Percentiles rank a stretch among this genome's conserved stretches.
phyloP scores from a whole-genome alignment of 2,329 filamentous ascomycete species.

The Elsinoe fawcettii region DNA sequence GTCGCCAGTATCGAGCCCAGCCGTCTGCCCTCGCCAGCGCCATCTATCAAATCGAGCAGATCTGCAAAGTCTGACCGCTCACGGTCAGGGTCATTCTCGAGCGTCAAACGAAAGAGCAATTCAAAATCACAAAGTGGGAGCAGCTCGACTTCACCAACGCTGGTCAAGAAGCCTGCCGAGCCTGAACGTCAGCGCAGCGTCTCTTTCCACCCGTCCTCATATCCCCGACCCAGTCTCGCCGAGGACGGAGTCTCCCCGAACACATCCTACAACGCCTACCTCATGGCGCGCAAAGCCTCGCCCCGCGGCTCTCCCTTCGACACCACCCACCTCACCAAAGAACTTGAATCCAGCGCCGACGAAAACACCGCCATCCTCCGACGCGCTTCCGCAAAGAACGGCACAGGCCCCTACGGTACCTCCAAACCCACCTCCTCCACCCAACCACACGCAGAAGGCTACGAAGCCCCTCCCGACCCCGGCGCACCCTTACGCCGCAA shows the following conservation, averaged over 20 bases:
- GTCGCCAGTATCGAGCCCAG: conserved; percentile 4
- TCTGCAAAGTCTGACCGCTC: background rate
- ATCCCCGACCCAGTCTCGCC: background rate
- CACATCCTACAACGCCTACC: conserved; percentile 18
- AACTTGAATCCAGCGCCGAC: conserved; percentile 32
- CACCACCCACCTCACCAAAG: conserved; percentile 18
- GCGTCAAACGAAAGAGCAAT: conserved; percentile 11
- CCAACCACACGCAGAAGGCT: conserved; percentile 16
- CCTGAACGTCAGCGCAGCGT: conserved; percentile 20
- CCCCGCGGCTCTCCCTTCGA: conserved; percentile 16
- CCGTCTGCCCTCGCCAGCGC: background rate
- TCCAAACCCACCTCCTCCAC: background rate
- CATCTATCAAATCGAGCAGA: background rate
- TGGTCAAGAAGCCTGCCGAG: background rate
- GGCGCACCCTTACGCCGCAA: conserved; percentile 11
- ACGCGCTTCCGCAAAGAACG: conserved; percentile 12
- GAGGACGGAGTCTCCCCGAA: conserved; percentile 14
- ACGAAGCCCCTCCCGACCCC: conserved; percentile 21
- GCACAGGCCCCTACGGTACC: background rate
- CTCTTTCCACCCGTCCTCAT: conserved; percentile 21
- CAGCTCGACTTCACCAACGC: background rate
- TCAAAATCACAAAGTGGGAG: conserved; percentile 12
- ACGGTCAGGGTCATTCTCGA: conserved; percentile 7
- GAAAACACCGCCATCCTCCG: conserved; percentile 37
- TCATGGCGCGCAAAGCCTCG: conserved; percentile 18